Evolutionary conservation across 495 filamentous ascomycete genomes (phyloP).

Genomic region (Xylona heveae): DNA sequence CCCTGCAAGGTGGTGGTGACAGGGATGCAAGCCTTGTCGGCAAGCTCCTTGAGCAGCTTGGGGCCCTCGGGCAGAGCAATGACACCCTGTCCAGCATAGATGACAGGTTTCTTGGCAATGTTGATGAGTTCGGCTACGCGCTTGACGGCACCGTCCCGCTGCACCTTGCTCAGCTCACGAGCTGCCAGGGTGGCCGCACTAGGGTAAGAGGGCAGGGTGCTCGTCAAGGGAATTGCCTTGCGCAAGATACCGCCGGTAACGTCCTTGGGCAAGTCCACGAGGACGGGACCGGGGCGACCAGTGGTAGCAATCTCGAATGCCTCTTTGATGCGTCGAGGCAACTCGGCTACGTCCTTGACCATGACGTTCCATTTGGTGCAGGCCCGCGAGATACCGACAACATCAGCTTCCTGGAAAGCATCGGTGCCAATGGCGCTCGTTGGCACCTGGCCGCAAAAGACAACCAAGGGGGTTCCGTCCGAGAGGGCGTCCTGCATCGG

Average conservation of each 20-base stretch:
- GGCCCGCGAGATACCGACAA: slow-evolving; percentile 52
- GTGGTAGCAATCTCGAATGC: slow-evolving; percentile 70
- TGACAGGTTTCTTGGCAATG: slow-evolving; percentile 52
- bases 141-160: slow-evolving; percentile 35
- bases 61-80: slow-evolving; percentile 43
- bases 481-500: slow-evolving; percentile 63
- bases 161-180: slow-evolving; percentile 31
- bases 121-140: slow-evolving; percentile 49
- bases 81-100: slow-evolving; percentile 56
- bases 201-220: slow-evolving; percentile 39
- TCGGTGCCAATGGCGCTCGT: slow-evolving; percentile 57
- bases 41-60: slow-evolving; percentile 40
- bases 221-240: slow-evolving; percentile 45
- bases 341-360: slow-evolving; percentile 57
- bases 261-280: slow-evolving; percentile 64
- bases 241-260: slow-evolving; percentile 45
- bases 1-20: slow-evolving; percentile 66
- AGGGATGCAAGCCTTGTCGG: slow-evolving; percentile 51
- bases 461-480: slow-evolving; percentile 59
- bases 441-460: slow-evolving; percentile 57
- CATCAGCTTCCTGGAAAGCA: slow-evolving; percentile 64
- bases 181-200: slow-evolving; percentile 48
- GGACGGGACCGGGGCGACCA: slow-evolving; percentile 55
- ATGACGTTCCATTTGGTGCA: slow-evolving; percentile 80
- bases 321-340: slow-evolving; percentile 61